A percentile compares a stretch with the other conserved stretches of the same genome.
Conservation (phyloP, 1,139 yeast genomes). For the Blastobotrys capitulatus region DNA sequence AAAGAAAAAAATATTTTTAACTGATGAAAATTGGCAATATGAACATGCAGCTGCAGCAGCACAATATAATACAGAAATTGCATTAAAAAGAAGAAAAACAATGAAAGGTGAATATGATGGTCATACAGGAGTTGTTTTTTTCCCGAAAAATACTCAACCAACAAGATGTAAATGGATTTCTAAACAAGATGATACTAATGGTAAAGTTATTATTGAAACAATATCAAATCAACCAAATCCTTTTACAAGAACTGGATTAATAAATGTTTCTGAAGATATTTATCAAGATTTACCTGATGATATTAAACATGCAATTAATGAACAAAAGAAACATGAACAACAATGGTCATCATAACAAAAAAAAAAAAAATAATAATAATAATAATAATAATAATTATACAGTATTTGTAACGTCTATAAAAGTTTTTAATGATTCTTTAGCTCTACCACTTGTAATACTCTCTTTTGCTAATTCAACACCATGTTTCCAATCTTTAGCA, state of each 20-base stretch:
- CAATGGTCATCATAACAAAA: conserved; percentile 14
- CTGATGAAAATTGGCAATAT: conserved; percentile 80
- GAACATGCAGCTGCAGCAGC: conserved; percentile 77
- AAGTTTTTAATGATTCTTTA: conserved; percentile 48
- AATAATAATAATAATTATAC: not conserved
- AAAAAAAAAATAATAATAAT: not conserved
- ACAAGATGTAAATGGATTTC: conserved; percentile 36
- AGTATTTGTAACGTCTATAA: conserved; percentile 40
- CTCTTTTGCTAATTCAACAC: conserved; percentile 66
- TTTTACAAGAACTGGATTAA: conserved; percentile 55
- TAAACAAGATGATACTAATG: not conserved
- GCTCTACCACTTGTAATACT: conserved; percentile 69
- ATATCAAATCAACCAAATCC: conserved; percentile 40
- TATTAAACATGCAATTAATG: conserved; percentile 53
- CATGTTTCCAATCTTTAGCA: conserved; percentile 64
- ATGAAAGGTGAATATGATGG: conserved; percentile 66
- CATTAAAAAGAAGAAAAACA: conserved; percentile 53
- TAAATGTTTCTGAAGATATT: conserved; percentile 49
- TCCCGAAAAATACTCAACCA: conserved; percentile 76
- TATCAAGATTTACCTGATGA: conserved; percentile 56
- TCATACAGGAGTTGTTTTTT: conserved; percentile 72
- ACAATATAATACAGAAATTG: conserved; percentile 58
- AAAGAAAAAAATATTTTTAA: conserved; percentile 36
- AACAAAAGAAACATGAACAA: conserved; percentile 57
- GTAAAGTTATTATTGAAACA: conserved; percentile 46